These are phyloP conservation scores for Spatholobus suberectus DNA, from an alignment of 306 rosid genomes.

Conservation along the genomic window DNA sequence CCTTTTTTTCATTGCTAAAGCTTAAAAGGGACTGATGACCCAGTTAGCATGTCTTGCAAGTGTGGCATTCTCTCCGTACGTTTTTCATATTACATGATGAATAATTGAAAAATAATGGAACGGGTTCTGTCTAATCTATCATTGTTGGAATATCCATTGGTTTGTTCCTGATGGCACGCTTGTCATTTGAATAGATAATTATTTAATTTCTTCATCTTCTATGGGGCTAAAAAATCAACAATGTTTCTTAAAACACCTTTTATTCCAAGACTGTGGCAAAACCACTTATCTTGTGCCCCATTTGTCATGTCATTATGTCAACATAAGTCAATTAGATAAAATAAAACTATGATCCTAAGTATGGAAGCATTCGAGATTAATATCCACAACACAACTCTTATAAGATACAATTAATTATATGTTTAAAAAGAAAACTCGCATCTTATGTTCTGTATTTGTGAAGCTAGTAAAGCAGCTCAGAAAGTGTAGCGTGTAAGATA, in stretches of 20 bases:
- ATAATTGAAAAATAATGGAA: constrained; percentile 6
- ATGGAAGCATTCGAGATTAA: background rate
- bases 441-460: constrained; percentile 2
- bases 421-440: background rate
- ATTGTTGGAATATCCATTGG: background rate
- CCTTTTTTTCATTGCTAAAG: background rate
- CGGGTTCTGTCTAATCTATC: background rate
- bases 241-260: background rate
- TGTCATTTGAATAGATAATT: background rate
- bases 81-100: constrained; percentile 2
- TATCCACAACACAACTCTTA: background rate
- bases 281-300: background rate
- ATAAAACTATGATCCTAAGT: background rate
- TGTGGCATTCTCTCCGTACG: background rate
- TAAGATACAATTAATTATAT: background rate
- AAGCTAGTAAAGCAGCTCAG: constrained; percentile 18
- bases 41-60: constrained; percentile 43
- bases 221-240: background rate
- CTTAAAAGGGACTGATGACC: background rate
- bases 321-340: background rate
- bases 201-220: background rate
- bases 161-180: background rate
- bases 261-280: background rate
- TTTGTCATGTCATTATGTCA: background rate
- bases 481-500: constrained; percentile 60